Evolutionary conservation across 257 asterid species (phyloP).

Genomic region (Euphrasia confusa): DNA sequence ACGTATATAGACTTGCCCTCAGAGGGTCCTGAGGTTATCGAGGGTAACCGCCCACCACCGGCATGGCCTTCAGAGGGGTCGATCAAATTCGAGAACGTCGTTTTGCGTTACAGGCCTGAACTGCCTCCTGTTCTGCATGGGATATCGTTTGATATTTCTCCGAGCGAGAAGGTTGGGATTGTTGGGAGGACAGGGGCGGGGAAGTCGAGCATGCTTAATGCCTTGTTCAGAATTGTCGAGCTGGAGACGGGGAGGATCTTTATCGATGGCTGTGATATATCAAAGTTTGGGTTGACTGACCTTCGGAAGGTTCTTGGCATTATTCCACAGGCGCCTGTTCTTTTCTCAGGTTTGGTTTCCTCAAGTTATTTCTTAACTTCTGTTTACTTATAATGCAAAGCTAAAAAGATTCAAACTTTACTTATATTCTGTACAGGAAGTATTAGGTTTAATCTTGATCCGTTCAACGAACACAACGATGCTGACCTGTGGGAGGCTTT

Average conservation of each 20-base stretch:
- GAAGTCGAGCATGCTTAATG: conserved; percentile 96
- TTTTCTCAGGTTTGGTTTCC: conserved; percentile 93
- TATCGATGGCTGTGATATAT: conserved; percentile 69
- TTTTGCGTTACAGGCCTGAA: conserved; percentile 87
- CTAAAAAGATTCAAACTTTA: no score
- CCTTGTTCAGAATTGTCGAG: conserved; percentile 87
- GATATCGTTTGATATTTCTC: conserved; percentile 71
- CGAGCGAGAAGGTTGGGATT: conserved; percentile 89
- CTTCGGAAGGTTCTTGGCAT: conserved; percentile 93
- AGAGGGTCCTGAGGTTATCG: conserved; percentile 64
- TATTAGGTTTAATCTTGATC: conserved; percentile 92
- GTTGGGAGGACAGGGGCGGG: conserved; percentile 99
- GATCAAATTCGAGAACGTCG: conserved; percentile 68
- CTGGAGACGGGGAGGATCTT: conserved; percentile 76
- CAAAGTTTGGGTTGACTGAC: conserved; percentile 78
- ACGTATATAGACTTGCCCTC: conserved; percentile 83
- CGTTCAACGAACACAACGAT: conserved; percentile 90
- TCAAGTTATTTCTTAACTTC: not conserved
- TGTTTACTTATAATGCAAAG: not conserved
- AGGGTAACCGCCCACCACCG: conserved; percentile 82
- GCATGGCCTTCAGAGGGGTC: conserved; percentile 97
- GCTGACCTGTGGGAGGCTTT: conserved; percentile 98
- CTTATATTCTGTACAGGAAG: conserved; percentile 46
- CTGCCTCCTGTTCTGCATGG: conserved; percentile 96
- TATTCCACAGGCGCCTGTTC: conserved; percentile 94